Conservation (phyloP, 1,139 yeast species). For the Protomyces gravidus region DNA sequence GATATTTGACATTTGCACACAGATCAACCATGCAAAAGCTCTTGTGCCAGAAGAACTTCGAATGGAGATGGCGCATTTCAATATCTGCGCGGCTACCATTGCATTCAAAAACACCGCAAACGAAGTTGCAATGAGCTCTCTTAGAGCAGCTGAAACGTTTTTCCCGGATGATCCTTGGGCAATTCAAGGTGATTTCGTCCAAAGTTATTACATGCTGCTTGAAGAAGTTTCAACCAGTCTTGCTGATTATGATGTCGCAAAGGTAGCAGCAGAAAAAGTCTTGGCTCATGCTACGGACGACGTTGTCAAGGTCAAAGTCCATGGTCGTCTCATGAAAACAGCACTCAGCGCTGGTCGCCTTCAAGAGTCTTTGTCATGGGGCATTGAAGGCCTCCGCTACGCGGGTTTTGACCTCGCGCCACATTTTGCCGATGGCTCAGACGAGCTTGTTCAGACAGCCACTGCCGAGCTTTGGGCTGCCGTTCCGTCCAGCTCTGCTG, state of each 20-base stretch:
- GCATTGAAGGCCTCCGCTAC: conserved; percentile 3
- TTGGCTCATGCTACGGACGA: conserved; percentile 1
- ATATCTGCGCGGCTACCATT: conserved; percentile 18
- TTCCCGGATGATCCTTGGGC: conserved; percentile 10
- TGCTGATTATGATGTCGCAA: conserved; percentile 11
- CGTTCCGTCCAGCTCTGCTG: background rate
- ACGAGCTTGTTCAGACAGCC: background rate
- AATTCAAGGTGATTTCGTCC: background rate
- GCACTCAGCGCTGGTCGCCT: conserved; percentile 1
- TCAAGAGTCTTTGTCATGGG: background rate
- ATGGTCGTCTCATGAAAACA: conserved; percentile 5
- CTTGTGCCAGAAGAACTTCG: background rate
- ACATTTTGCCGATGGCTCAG: background rate
- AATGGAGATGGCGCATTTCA: conserved; percentile 6
- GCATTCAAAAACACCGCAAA: conserved; percentile 21
- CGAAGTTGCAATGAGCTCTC: conserved; percentile 1
- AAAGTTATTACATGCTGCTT: conserved; percentile 1
- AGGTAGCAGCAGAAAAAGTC: background rate
- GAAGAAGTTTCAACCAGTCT: conserved; percentile 12
- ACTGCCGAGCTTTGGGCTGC: conserved; percentile 7
- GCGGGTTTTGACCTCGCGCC: conserved; percentile 5
- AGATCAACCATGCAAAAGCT: conserved; percentile 9
- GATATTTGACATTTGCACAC: conserved; percentile 24
- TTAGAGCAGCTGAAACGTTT: conserved; percentile 1
- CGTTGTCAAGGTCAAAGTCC: conserved; percentile 2